Evolutionary conservation across 805 yeast genomes (phyloP), one percentile per base, ranked within the genome.

Genomic region (Suhomyces xylopsoci): DNA sequence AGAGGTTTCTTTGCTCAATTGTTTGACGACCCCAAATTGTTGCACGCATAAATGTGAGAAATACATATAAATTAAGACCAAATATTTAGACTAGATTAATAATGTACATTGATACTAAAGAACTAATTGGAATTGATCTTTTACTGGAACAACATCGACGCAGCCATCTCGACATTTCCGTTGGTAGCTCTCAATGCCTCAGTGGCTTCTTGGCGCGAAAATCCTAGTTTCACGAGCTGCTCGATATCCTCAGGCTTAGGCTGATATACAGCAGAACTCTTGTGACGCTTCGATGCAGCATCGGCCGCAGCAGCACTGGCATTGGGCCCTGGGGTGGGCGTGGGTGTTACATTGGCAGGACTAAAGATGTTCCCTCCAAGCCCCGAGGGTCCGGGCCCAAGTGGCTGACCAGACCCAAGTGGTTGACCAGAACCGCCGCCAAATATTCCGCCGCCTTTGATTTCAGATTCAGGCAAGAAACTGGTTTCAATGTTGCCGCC

Each of bases 131-230:
- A n/a, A n/a, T n/a, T n/a, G n/a, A n/a, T n/a, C n/a, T n/a, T 20
- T 20, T 20, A 69, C 51, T 62, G 71, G 49, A 90, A 90, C 47
- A 91, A 71, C 47, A 88, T 61, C 1, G 96, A 83, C 1, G 97
- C 97, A 0, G 98, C 98, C 55, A 84, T 58, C 50, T 93, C 97
- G 0, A 87, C 81, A 62, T 92, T 88, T 7, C 97, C 97, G 25
- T 79, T 76, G 1, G 96, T 81, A 54, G 75, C 79, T 25, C 75
- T 71, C 49, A 93, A 71, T 0, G 97, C 97, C 2, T 68, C 61
- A 2, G 84, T 67, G 0, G 86, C 94, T 57, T 88, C 85, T 2
- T 69, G 65, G 58, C 83, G 76, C 3, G 85, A 68, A 60, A 91
- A 90, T 0, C 98, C 98, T 55, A 93, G 71, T 14, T 77, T 78